Percentiles rank a stretch among this genome's conserved stretches.
These are phyloP conservation scores for Carex cristatella DNA, from an alignment of 176 grass and related monocot genomes.

Conservation along the genomic window DNA sequence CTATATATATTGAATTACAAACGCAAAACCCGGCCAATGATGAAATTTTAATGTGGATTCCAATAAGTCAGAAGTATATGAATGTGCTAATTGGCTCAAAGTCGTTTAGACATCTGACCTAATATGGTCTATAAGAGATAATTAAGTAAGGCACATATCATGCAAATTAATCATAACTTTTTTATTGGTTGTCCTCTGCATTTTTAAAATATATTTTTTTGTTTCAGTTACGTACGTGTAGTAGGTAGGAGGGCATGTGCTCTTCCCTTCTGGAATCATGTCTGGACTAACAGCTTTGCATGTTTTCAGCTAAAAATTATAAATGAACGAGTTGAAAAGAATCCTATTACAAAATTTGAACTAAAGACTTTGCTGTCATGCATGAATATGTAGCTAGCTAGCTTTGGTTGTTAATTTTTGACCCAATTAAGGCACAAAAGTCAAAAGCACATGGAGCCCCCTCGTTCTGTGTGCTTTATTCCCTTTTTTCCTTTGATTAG, in stretches of 20 bases:
- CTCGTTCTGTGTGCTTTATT: neutral
- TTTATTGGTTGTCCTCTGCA: neutral
- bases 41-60: neutral
- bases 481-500: neutral
- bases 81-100: neutral
- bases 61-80: neutral
- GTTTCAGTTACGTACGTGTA: constrained; percentile 1
- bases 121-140: constrained; percentile 11
- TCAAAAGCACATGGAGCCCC: constrained; percentile 10
- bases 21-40: constrained; percentile 3
- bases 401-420: constrained; percentile 14
- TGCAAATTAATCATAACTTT: constrained; percentile 7
- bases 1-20: neutral
- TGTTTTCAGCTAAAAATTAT: constrained; percentile 12
- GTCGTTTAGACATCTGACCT: constrained; percentile 18
- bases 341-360: constrained; percentile 13
- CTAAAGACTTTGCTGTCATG: constrained; percentile 3
- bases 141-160: constrained; percentile 14
- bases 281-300: constrained; percentile 17
- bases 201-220: neutral
- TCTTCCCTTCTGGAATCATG: constrained; percentile 17
- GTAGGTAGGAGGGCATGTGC: constrained; percentile 16
- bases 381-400: neutral
- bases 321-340: constrained; percentile 9
- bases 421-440: constrained; percentile 18